Base-by-base conservation (phyloP, 73 alveolate species). In the Paramecium sonneborni region DNA sequence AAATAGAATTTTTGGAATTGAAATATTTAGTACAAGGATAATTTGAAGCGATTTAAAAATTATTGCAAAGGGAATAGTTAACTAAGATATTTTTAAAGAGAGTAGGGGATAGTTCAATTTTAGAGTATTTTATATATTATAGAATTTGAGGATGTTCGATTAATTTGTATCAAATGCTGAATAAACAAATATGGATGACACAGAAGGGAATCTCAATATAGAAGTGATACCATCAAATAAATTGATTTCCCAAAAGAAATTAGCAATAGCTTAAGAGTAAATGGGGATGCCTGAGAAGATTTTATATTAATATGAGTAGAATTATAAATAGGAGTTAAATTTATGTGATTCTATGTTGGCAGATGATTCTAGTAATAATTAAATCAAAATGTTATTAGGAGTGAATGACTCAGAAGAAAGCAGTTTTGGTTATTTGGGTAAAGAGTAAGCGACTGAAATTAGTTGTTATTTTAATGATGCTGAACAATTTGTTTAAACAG, bases 351-450 rank as follows among this genome's bases (percentile, higher is more conserved):
- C 90, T 24, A 14, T 43, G 12, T 23, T 43, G 15, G 90, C 90
- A 24, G 90, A 79, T 79, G 90, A 79, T 79, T 79, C 90, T 11
- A 41, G 90, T 74, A 74, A 52, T 74, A 39, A 37, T 74, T 34
- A 6, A 15, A 28, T 35, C 6, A 14, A 28, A 15, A 8, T 74
- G 14, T 52, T 15, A 4, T 74, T 74, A 74, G 87, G 87, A 44
- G 90, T 79, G 4, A 79, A 79, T 43, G 90, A 79, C 14, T 79
- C 90, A 18, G 90, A 79, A 28, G 90, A 79, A 79, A 79, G 90
- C 6, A 79, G 90, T 79, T 79, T 79, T 79, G 90, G 74, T 2
- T 79, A 79, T 23, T 41, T 79, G 21, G 90, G 90, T n/a, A 79
- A 79, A 14, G 90, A 79, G 14, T 43, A 79, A 37, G 90, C 90